Evolutionary conservation across 139 green algal species (phyloP).

Genomic region (Microglena sp.): DNA sequence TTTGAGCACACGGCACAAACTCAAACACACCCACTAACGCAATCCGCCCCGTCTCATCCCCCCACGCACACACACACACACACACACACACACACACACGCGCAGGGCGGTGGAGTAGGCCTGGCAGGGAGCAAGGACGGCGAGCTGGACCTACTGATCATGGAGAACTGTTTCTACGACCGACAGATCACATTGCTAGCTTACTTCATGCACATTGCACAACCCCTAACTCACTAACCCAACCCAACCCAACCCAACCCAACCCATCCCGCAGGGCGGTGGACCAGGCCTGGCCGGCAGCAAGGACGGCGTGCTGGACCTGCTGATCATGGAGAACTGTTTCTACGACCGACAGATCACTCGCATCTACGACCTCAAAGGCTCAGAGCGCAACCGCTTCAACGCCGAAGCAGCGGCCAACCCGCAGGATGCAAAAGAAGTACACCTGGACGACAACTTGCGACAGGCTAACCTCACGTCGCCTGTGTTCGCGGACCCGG

Average conservation of each 20-base stretch:
- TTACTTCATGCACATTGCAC: background rate
- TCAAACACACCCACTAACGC: background rate
- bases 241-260: no score
- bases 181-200: slow-evolving; percentile 31
- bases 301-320: no score
- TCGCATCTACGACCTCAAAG: slow-evolving; percentile 94
- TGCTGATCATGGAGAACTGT: slow-evolving; percentile 92
- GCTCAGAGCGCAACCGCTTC: slow-evolving; percentile 59
- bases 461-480: slow-evolving; percentile 47
- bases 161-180: slow-evolving; percentile 93
- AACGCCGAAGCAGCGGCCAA: slow-evolving; percentile 44
- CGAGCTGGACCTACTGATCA: slow-evolving; percentile 72
- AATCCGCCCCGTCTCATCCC: background rate
- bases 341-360: slow-evolving; percentile 68
- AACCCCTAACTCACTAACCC: no score
- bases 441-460: slow-evolving; percentile 91
- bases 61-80: background rate
- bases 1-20: slow-evolving; percentile 1
- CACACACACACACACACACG: background rate
- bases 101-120: background rate
- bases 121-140: background rate
- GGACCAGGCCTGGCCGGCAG: no score
- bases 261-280: no score
- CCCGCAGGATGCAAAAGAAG: slow-evolving; percentile 27
- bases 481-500: slow-evolving; percentile 57